phyloP scores from a whole-genome alignment of 2,329 filamentous ascomycete species.

The Botryotinia narcissicola region DNA sequence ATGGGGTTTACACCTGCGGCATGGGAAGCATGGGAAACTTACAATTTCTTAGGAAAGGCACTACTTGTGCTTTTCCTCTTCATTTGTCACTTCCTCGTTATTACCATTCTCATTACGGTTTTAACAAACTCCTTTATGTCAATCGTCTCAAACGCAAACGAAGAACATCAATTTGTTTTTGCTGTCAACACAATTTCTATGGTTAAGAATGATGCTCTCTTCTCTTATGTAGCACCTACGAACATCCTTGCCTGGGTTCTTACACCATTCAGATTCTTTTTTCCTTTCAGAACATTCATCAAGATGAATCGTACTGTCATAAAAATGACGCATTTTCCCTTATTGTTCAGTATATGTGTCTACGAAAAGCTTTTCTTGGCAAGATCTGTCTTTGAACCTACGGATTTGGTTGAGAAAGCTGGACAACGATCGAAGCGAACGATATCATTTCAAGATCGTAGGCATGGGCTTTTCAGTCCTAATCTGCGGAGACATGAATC shows the following conservation, averaged over 20 bases:
- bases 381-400: slow-evolving; percentile 73
- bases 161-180: slow-evolving; percentile 91
- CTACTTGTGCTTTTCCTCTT: slow-evolving; percentile 82
- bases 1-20: slow-evolving; percentile 96
- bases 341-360: slow-evolving; percentile 80
- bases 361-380: slow-evolving; percentile 83
- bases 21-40: slow-evolving; percentile 77
- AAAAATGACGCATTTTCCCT: slow-evolving; percentile 84
- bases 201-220: slow-evolving; percentile 96
- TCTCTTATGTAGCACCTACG: slow-evolving; percentile 87
- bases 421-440: slow-evolving; percentile 50
- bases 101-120: slow-evolving; percentile 95
- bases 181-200: slow-evolving; percentile 96
- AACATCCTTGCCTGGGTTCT: slow-evolving; percentile 91
- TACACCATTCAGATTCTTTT: slow-evolving; percentile 75
- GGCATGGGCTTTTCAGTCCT: slow-evolving; percentile 69
- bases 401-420: slow-evolving; percentile 76
- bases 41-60: slow-evolving; percentile 73
- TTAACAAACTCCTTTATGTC: slow-evolving; percentile 95
- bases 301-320: slow-evolving; percentile 86
- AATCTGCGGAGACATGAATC: slow-evolving; percentile 73
- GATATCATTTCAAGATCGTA: slow-evolving; percentile 54
- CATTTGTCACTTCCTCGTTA: slow-evolving; percentile 91
- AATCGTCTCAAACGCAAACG: slow-evolving; percentile 87
- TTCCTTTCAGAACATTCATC: slow-evolving; percentile 80